Conservation (phyloP, 768 basidiomycete species). For the Lyophyllum decastes region DNA sequence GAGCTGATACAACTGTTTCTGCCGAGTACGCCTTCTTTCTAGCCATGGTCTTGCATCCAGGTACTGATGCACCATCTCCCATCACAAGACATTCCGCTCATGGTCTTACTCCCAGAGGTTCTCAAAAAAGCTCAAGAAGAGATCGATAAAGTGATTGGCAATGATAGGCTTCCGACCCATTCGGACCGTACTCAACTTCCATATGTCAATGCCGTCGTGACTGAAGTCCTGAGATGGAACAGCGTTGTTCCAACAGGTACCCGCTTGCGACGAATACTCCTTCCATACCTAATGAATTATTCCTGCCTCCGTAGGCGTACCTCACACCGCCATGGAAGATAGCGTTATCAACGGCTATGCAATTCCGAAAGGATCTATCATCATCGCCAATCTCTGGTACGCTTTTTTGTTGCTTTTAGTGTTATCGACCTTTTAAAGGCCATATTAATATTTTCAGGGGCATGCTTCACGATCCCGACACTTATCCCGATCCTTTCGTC, state of each 20-base stretch:
- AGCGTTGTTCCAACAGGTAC: background rate
- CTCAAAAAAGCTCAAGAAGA: background rate
- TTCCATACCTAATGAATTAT: background rate
- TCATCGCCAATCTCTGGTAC: background rate
- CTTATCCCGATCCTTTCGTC: constrained; percentile 47
- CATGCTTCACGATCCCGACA: constrained; percentile 51
- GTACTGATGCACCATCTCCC: background rate
- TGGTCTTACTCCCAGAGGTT: background rate
- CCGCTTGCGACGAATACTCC: background rate
- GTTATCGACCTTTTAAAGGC: background rate
- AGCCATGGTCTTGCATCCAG: background rate
- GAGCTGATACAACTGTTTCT: background rate
- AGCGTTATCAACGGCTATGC: background rate
- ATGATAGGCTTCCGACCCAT: background rate
- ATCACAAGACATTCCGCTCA: background rate
- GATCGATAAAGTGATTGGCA: background rate
- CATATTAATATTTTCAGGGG: constrained; percentile 34
- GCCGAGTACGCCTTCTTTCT: background rate
- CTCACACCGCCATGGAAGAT: background rate
- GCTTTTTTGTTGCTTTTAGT: background rate
- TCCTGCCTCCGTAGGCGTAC: background rate
- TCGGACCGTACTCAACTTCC: background rate
- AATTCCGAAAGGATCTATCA: background rate
- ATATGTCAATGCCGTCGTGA: background rate
- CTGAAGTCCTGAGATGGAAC: background rate